Percentiles rank a stretch among this genome's conserved stretches.
phyloP scores from a whole-genome alignment of 2,329 filamentous ascomycete species.

The Xylariaceae sp. region DNA sequence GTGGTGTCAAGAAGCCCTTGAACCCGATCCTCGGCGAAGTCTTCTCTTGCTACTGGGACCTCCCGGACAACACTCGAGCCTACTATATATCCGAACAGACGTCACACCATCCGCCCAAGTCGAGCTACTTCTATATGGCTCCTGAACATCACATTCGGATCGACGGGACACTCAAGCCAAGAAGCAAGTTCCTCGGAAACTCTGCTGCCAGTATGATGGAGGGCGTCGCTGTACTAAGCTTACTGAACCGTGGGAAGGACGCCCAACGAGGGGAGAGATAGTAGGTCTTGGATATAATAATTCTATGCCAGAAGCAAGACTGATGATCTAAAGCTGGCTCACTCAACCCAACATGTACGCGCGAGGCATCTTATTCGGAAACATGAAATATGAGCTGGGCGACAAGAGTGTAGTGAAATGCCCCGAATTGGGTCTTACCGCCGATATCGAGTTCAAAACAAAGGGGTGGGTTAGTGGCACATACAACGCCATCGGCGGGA shows the following conservation, averaged over 20 bases:
- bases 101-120: constrained; percentile 96
- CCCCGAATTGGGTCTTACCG: constrained; percentile 78
- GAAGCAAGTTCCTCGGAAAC: constrained; percentile 93
- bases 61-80: constrained; percentile 74
- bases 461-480: constrained; percentile 96
- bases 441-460: constrained; percentile 96
- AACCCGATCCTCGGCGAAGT: constrained; percentile 95
- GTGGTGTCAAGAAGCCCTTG: constrained; percentile 95
- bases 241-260: constrained; percentile 72
- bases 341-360: constrained; percentile 99
- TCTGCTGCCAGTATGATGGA: constrained; percentile 99
- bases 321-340: constrained; percentile 58
- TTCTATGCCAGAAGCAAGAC: too few relatives aligned
- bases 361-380: constrained; percentile 91
- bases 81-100: constrained; percentile 99
- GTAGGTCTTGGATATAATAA: constrained; percentile 46
- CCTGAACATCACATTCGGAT: constrained; percentile 92
- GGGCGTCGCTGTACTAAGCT: constrained; percentile 79
- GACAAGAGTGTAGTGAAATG: constrained; percentile 93
- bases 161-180: constrained; percentile 89
- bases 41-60: constrained; percentile 94
- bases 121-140: constrained; percentile 98
- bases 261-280: constrained; percentile 74
- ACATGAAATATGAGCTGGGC: constrained; percentile 99
- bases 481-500: constrained; percentile 92